These are phyloP conservation scores for Backusella luteola DNA, from an alignment of 192 early-diverging fungal species.

Conservation along the genomic window DNA sequence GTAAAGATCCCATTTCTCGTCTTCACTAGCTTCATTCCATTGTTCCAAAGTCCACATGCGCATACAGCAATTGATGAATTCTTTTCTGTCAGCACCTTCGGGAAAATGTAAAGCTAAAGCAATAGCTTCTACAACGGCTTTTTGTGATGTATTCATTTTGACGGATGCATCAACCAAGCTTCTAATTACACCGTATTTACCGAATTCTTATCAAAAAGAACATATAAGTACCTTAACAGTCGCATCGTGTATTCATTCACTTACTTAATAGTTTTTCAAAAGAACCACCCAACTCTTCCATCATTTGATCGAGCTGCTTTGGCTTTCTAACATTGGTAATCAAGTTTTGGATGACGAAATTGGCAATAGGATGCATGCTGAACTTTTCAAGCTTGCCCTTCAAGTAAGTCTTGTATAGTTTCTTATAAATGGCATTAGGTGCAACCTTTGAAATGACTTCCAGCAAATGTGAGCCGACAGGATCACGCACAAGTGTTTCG, in stretches of 20 bases:
- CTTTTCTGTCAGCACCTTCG: constrained; percentile 40
- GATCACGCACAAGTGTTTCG: constrained; percentile 60
- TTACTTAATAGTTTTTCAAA: constrained; percentile 64
- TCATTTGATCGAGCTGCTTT: constrained; percentile 60
- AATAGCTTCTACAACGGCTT: constrained; percentile 57
- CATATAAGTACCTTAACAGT: neutral
- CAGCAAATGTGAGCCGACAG: constrained; percentile 78
- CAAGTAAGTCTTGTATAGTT: constrained; percentile 67
- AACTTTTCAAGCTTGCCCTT: constrained; percentile 57
- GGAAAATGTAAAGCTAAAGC: constrained; percentile 51
- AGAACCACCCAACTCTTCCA: constrained; percentile 56
- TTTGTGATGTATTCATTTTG: constrained; percentile 54
- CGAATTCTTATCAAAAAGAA: constrained; percentile 26
- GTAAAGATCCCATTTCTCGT: constrained; percentile 43
- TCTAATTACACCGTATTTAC: constrained; percentile 71
- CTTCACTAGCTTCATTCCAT: constrained; percentile 28
- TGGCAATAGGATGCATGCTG: constrained; percentile 67
- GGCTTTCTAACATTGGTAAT: constrained; percentile 59
- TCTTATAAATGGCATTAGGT: constrained; percentile 53
- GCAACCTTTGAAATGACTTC: constrained; percentile 67
- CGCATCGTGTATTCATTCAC: neutral
- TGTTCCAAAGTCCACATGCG: constrained; percentile 56
- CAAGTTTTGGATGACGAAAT: constrained; percentile 84
- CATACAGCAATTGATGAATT: constrained; percentile 60
- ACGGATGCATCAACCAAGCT: constrained; percentile 65